phyloP scores from a whole-genome alignment of 768 basidiomycete species.

The Trametes cubensis region DNA sequence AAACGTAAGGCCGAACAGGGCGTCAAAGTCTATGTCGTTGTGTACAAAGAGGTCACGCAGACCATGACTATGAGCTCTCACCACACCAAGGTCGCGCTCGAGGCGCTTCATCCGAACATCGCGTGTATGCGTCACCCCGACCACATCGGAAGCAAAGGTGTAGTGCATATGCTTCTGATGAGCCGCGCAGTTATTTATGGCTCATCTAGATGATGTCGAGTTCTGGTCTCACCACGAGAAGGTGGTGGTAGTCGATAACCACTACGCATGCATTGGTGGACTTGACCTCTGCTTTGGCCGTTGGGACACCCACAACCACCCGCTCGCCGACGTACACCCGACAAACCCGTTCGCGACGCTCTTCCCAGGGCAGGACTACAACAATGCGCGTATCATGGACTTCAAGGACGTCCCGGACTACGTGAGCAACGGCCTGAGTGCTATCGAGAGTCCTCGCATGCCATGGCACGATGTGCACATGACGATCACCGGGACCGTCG shows the following conservation, averaged over 20 bases:
- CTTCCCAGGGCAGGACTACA: slow-evolving; percentile 94
- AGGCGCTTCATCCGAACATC: slow-evolving; percentile 85
- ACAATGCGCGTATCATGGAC: slow-evolving; percentile 85
- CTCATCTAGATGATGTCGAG: slow-evolving; percentile 62
- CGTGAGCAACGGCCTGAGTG: slow-evolving; percentile 67
- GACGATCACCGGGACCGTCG: slow-evolving; percentile 78
- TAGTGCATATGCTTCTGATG: not conserved
- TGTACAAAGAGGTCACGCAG: slow-evolving; percentile 96
- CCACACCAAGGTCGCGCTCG: slow-evolving; percentile 84
- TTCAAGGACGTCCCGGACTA: slow-evolving; percentile 82
- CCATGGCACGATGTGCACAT: slow-evolving; percentile 98
- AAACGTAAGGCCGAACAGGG: slow-evolving; percentile 90
- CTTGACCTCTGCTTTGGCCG: slow-evolving; percentile 96
- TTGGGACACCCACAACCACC: slow-evolving; percentile 93
- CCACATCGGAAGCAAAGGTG: slow-evolving; percentile 80
- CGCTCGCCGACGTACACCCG: slow-evolving; percentile 90
- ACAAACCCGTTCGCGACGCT: slow-evolving; percentile 79
- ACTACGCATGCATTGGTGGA: slow-evolving; percentile 86
- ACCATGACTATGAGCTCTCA: slow-evolving; percentile 89
- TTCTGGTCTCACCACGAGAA: slow-evolving; percentile 97
- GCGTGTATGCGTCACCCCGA: slow-evolving; percentile 89
- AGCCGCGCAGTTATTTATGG: not conserved
- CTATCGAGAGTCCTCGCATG: slow-evolving; percentile 75
- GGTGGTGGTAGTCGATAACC: slow-evolving; percentile 86
- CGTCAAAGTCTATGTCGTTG: slow-evolving; percentile 87